Evolutionary conservation across 2,329 filamentous ascomycete genomes (phyloP), one percentile per base, ranked within the genome.

Genomic region (Trichoderma citrinoviride): DNA sequence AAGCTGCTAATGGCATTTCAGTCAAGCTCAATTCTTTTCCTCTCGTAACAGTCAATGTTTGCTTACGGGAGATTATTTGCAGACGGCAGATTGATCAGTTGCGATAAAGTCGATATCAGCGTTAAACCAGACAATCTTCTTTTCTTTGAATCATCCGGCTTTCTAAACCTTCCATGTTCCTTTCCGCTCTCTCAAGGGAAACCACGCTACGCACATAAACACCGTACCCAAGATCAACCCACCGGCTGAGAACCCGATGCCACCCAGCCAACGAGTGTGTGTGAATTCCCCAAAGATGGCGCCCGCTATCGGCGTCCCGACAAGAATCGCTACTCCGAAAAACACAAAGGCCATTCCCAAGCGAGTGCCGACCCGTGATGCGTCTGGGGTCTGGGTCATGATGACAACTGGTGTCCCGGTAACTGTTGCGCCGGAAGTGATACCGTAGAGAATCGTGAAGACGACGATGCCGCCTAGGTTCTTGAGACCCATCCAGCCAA

Each of bases 301-400:
- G 7, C 62, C 62, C 14, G 46, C 62, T 21, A 65, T 65, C 10
- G 62, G 62, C 23, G 44, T 65, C 5, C 62, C 62, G 10, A 65
- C 21, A 27, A 65, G 62, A 15, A 65, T 21, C 1, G 43, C 47
- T 12, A 65, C 3, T 8, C 54, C 54, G 19, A 57, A 33, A 17
- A 65, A 50, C 4, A 27, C 19, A 43, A 65, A 65, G 3, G 19
- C 12, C 62, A 65, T 65, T 2, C 62, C 62, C 14, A 65, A 15
- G 17, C 62, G 54, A 15, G 62, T 65, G 10, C 62, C 62, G 8
- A 65, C 23, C 7, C 44, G 23, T 3, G 27, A 23, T 7, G 46
- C 14, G 15, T 53, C 49, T 19, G 54, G 23, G 7, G 54, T 33
- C 14, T 41, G 43, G 7, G 19, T 17, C 21, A 50, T 43, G 37